These are phyloP conservation scores for Chlamydomonas incerta DNA, from an alignment of 139 green algal species.

Conservation along the genomic window DNA sequence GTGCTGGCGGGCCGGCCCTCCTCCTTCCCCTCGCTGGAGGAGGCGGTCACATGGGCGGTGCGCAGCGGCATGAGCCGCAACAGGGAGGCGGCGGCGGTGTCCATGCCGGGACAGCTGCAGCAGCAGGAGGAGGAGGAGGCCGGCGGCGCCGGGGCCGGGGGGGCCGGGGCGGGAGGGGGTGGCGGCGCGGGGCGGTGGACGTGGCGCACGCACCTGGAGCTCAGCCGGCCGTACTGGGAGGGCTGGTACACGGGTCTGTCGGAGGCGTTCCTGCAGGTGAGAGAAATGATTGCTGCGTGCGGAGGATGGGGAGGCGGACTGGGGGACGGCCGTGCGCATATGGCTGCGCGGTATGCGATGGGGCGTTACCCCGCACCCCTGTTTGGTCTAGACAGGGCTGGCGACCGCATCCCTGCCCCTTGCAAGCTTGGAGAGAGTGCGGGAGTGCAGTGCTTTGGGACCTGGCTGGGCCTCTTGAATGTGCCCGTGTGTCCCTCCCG, in stretches of 20 bases:
- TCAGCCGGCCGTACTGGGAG: slow-evolving; percentile 82
- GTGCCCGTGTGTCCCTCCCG: background rate
- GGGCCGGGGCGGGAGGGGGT: too few relatives aligned
- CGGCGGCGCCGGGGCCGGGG: background rate
- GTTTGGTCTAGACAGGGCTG: too few relatives aligned
- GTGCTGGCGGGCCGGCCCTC: slow-evolving; percentile 71
- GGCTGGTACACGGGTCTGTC: slow-evolving; percentile 91
- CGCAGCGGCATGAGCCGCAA: slow-evolving; percentile 60
- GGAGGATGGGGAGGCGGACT: too few relatives aligned
- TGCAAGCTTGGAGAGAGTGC: too few relatives aligned
- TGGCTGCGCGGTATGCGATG: too few relatives aligned
- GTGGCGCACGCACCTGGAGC: slow-evolving; percentile 82
- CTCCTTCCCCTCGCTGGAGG: slow-evolving; percentile 66
- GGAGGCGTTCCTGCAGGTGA: slow-evolving; percentile 79
- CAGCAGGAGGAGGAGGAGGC: background rate
- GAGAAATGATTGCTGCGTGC: slow-evolving; percentile 42
- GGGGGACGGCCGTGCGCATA: too few relatives aligned
- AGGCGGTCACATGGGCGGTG: slow-evolving; percentile 77
- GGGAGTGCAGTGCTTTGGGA: too few relatives aligned
- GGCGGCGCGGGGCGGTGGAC: too few relatives aligned
- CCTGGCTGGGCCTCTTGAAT: too few relatives aligned
- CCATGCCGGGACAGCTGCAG: slow-evolving; percentile 75
- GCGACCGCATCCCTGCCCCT: too few relatives aligned
- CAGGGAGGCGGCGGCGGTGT: slow-evolving; percentile 71
- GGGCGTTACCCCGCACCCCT: too few relatives aligned